phyloP scores from a whole-genome alignment of 2,329 filamentous ascomycete species.

The Thyridium curvatum region DNA sequence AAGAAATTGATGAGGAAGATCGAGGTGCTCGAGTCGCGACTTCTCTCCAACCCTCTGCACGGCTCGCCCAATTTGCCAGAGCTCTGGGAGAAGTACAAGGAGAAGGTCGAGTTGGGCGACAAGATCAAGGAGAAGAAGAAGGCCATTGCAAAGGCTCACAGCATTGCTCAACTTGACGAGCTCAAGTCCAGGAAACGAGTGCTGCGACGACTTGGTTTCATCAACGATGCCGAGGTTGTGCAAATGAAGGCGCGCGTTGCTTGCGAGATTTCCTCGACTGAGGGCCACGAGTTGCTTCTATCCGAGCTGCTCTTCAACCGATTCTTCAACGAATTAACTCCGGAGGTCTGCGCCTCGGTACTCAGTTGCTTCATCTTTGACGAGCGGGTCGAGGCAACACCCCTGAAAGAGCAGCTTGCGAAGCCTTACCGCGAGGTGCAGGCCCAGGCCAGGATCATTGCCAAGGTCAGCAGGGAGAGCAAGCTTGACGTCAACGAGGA shows the following conservation, averaged over 20 bases:
- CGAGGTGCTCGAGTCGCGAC: slow-evolving; percentile 85
- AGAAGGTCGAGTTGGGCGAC: slow-evolving; percentile 68
- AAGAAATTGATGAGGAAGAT: slow-evolving; percentile 94
- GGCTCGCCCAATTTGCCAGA: slow-evolving; percentile 78
- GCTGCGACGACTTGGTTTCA: slow-evolving; percentile 86
- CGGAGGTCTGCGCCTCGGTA: slow-evolving; percentile 79
- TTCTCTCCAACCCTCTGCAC: slow-evolving; percentile 85
- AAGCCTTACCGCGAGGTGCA: slow-evolving; percentile 86
- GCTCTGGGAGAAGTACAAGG: slow-evolving; percentile 80
- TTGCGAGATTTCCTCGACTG: slow-evolving; percentile 89
- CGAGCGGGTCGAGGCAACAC: slow-evolving; percentile 78
- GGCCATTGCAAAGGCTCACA: slow-evolving; percentile 76
- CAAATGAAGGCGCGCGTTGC: slow-evolving; percentile 95
- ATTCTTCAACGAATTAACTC: slow-evolving; percentile 93
- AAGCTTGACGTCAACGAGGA: slow-evolving; percentile 94
- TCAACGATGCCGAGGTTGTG: slow-evolving; percentile 91
- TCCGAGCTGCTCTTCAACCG: slow-evolving; percentile 92
- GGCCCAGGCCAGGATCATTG: slow-evolving; percentile 77
- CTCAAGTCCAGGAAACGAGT: slow-evolving; percentile 95
- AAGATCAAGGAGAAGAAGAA: slow-evolving; percentile 87
- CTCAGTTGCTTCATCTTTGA: slow-evolving; percentile 97
- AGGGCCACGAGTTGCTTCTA: slow-evolving; percentile 87
- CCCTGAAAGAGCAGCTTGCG: slow-evolving; percentile 74
- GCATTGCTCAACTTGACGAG: slow-evolving; percentile 89
- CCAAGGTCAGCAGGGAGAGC: slow-evolving; percentile 90